Conservation (phyloP, 306 rosid genomes). For the Ormosia emarginata region DNA sequence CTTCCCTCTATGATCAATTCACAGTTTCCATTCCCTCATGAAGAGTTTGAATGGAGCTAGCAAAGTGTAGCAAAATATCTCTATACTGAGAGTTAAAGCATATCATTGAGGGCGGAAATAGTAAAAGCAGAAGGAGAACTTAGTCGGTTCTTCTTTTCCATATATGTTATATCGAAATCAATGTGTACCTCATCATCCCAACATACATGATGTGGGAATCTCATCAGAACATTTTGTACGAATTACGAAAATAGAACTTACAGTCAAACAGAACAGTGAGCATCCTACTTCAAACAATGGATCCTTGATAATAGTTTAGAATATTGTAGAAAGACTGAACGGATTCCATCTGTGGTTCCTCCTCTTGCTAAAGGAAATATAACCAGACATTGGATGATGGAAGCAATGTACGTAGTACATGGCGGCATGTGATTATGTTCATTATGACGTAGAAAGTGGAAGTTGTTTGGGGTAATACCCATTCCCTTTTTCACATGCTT, state of each 20-base stretch:
- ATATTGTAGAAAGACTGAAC: constrained; percentile 4
- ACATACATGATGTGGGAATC: constrained; percentile 17
- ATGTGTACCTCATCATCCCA: neutral
- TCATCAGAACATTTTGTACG: constrained; percentile 21
- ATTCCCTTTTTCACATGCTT: too few species aligned
- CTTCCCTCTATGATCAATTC: neutral
- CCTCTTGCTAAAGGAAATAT: constrained; percentile 7
- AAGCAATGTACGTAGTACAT: neutral
- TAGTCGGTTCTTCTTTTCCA: neutral
- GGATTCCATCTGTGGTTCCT: constrained; percentile 8
- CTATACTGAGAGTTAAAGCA: neutral
- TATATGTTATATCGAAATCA: neutral
- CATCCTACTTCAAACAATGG: neutral
- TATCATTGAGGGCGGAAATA: neutral
- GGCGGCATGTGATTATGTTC: constrained; percentile 25
- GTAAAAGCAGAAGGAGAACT: neutral
- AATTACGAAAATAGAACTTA: neutral
- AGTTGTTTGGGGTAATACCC: too few species aligned
- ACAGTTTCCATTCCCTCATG: neutral
- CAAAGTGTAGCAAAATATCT: neutral
- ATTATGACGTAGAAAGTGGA: neutral
- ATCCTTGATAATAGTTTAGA: neutral
- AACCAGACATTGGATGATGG: constrained; percentile 25
- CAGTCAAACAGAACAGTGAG: constrained; percentile 14
- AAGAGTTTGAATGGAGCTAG: neutral